Evolutionary conservation across 2,329 filamentous ascomycete species (phyloP).

Genomic region (Lasiodiplodia sp.): DNA sequence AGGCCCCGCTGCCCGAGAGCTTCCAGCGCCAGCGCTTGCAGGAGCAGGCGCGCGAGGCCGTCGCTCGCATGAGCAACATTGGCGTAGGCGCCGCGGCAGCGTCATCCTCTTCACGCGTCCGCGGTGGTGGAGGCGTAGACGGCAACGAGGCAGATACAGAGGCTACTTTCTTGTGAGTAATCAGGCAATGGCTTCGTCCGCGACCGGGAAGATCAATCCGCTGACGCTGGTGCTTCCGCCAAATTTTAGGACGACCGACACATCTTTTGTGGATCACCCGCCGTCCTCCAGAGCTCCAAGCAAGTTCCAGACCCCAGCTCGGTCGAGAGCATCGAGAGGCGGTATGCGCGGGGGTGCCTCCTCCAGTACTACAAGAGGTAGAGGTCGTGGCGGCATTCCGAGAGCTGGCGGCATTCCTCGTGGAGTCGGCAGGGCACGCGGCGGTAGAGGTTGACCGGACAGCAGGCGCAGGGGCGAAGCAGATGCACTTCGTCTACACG

Average conservation of each 20-base stretch:
- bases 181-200: background rate
- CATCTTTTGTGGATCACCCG: slow-evolving; percentile 88
- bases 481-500: background rate
- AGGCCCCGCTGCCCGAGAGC: slow-evolving; percentile 87
- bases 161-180: slow-evolving; percentile 80
- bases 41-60: slow-evolving; percentile 55
- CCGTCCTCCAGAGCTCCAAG: slow-evolving; percentile 59
- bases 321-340: slow-evolving; percentile 15
- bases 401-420: slow-evolving; percentile 31
- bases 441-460: slow-evolving; percentile 26
- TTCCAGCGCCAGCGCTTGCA: slow-evolving; percentile 66
- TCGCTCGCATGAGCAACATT: slow-evolving; percentile 11
- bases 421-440: slow-evolving; percentile 47
- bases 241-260: slow-evolving; percentile 82
- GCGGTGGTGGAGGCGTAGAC: slow-evolving; percentile 3
- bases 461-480: background rate
- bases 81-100: background rate
- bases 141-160: slow-evolving; percentile 62
- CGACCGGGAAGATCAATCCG: background rate
- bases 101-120: background rate
- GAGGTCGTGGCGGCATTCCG: slow-evolving; percentile 17
- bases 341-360: slow-evolving; percentile 18
- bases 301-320: slow-evolving; percentile 49
- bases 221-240: background rate
- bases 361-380: slow-evolving; percentile 4